These are phyloP conservation scores for Hypoxylon lienhwacheense DNA, from an alignment of 495 filamentous ascomycete species.

Conservation along the genomic window DNA sequence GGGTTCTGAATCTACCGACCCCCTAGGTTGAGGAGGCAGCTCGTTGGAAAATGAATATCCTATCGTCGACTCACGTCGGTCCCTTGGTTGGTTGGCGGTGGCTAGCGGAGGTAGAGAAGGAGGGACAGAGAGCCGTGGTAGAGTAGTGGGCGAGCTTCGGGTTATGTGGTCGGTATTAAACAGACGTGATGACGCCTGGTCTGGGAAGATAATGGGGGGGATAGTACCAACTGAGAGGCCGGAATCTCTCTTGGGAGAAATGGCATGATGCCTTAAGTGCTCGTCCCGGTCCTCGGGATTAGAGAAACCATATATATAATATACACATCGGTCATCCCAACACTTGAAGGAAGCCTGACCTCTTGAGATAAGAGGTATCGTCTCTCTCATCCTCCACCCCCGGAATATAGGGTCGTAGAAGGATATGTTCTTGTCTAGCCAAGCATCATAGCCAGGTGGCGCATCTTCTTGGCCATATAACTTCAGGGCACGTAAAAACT, in stretches of 20 bases:
- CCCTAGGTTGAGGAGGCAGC: constrained; percentile 42
- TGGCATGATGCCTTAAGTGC: constrained; percentile 49
- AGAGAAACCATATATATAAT: constrained; percentile 55
- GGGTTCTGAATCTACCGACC: constrained; percentile 52
- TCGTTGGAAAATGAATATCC: constrained; percentile 49
- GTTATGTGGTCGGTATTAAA: constrained; percentile 31
- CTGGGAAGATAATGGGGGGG: constrained; percentile 43
- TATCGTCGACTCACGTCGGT: constrained; percentile 49
- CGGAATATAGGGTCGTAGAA: constrained; percentile 51
- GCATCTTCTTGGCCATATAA: constrained; percentile 43
- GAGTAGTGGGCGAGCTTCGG: constrained; percentile 33
- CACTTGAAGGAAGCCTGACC: constrained; percentile 52
- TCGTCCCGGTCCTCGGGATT: constrained; percentile 50
- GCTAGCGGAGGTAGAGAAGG: constrained; percentile 45
- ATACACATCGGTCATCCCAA: constrained; percentile 53
- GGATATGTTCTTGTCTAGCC: constrained; percentile 51
- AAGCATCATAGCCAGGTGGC: constrained; percentile 48
- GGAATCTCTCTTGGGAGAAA: constrained; percentile 46
- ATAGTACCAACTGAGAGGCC: constrained; percentile 47
- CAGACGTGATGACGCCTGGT: constrained; percentile 41
- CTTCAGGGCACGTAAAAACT: constrained; percentile 47
- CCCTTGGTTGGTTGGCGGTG: constrained; percentile 42
- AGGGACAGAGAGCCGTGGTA: constrained; percentile 46
- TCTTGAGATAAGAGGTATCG: constrained; percentile 44
- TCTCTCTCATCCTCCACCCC: constrained; percentile 45